Evolutionary conservation across 306 rosid genomes (phyloP), one percentile per base, ranked within the genome.

Genomic region (Trichosanthes cucumerina): DNA sequence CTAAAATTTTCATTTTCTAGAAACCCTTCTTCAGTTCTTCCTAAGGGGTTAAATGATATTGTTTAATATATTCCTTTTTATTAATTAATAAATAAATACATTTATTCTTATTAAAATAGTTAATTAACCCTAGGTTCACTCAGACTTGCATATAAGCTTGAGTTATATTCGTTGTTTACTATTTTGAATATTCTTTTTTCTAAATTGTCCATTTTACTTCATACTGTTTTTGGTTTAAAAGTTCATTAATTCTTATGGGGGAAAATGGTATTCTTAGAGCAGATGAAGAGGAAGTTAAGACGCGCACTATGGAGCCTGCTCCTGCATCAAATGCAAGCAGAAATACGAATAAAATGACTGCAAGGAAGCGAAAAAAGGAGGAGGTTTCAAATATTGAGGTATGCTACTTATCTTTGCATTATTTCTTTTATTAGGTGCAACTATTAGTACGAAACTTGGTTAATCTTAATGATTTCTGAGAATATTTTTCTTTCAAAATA

Each of bases 231-330:
- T 18, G 58, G n/a, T n/a, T 46, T 15, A 46, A 43, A 46, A 15
- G 56, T 15, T 47, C 54, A 21, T 46, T 72, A 15, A 47, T 72
- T 72, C 15, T 72, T 47, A 26, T 46, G 34, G 3, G 77, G 58
- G 28, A 72, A 47, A 28, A 72, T 72, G 77, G 77, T 72, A 14
- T 47, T 72, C 23, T 72, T 72, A 44, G 77, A 44, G 77, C 38
- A 72, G 9, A 8, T 46, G 41, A 47, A 46, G 77, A 72, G 77
- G 39, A 72, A 72, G 77, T 44, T 72, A 44, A 72, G 3, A 6
- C 24, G 4, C 57, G 5, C 34, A 71, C 31, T 47, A 26, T 46
- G 53, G 77, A 46, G 77, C 23, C 39, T 26, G 77, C 38, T 16
- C 15, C 58, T 24, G 77, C 15, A 72, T 47, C 77, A 72, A 72